These are phyloP conservation scores for Phialophora tarda DNA, from an alignment of 2,329 filamentous ascomycete genomes.

Conservation along the genomic window DNA sequence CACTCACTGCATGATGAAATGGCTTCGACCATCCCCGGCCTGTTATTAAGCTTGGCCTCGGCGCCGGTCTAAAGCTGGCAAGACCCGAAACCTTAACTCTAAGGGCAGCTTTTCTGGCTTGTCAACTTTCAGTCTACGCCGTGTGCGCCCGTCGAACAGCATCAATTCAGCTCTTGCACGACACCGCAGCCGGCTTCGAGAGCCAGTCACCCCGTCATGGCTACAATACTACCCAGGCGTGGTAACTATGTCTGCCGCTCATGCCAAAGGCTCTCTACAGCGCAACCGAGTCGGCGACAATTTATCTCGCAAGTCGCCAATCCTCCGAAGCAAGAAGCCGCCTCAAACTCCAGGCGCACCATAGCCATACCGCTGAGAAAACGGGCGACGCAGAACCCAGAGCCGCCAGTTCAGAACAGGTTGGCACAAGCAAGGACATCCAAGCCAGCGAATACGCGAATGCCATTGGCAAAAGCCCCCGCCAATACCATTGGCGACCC, in stretches of 20 bases:
- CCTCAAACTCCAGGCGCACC: slow-evolving; percentile 7
- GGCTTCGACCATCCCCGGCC: background rate
- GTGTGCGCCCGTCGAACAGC: background rate
- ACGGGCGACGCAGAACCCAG: background rate
- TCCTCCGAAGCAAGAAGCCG: slow-evolving; percentile 14
- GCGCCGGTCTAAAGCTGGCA: background rate
- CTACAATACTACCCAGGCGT: slow-evolving; percentile 28
- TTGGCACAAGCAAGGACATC: background rate
- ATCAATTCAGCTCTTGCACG: background rate
- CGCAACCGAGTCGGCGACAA: slow-evolving; percentile 21
- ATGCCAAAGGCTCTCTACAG: slow-evolving; percentile 26
- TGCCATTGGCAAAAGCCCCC: slow-evolving; percentile 1
- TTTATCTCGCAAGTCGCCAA: slow-evolving; percentile 20
- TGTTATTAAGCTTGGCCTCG: background rate
- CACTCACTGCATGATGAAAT: no score
- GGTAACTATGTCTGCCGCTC: slow-evolving; percentile 32
- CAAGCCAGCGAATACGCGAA: background rate
- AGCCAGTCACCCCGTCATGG: slow-evolving; percentile 15
- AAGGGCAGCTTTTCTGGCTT: background rate
- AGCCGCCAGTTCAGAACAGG: slow-evolving; percentile 3
- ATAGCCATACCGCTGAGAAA: slow-evolving; percentile 7
- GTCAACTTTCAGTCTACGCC: background rate
- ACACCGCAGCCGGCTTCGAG: background rate
- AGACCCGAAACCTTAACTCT: slow-evolving; percentile 1
- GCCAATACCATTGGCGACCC: slow-evolving; percentile 16